Base-by-base conservation (phyloP, 2,329 filamentous ascomycete genomes). In the Calycina marina region DNA sequence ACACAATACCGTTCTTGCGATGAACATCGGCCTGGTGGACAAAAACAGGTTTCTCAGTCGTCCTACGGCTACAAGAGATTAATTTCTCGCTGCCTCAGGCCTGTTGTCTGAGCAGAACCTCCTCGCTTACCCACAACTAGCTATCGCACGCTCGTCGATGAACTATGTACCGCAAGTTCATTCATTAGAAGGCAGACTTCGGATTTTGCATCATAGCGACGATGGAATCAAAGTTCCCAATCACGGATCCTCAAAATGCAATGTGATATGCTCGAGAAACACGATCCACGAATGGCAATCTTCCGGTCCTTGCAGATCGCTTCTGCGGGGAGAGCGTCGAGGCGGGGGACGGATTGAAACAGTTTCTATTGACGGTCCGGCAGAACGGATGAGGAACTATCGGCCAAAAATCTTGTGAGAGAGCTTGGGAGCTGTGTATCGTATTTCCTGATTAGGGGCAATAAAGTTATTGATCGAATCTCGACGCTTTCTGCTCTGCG, bases 241-340 rank as follows among this genome's bases (percentile, higher is more conserved):
- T 22, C 20, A 22, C 3, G 20, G 8, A 22, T 22, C 20, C 20
- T 2, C 20, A 22, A 28, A 20, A 34, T n/a, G n/a, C 2, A 15
- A 49, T 14, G 40, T 49, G 24, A 28, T 32, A 13, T 39, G 44
- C n/a, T n/a, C n/a, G n/a, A n/a, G 28, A 47, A 45, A 40, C 20
- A n/a, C 20, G 20, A 22, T 22, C 20, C 20, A 9, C 20, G 20
- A 8, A 22, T 22, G 20, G 20, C 20, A 3, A 22, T 22, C 8
- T 22, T 9, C 20, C 20, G 20, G 8, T 51, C 42, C 30, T 36
- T n/a, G n/a, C n/a, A n/a, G n/a, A n/a, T n/a, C n/a, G n/a, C n/a
- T n/a, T n/a, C n/a, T n/a, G n/a, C n/a, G n/a, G n/a, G n/a, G n/a
- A n/a, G n/a, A n/a, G n/a, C n/a, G n/a, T n/a, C n/a, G n/a, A n/a